Conservation (phyloP, 345 rosid genomes). For the Clausena lansium region DNA sequence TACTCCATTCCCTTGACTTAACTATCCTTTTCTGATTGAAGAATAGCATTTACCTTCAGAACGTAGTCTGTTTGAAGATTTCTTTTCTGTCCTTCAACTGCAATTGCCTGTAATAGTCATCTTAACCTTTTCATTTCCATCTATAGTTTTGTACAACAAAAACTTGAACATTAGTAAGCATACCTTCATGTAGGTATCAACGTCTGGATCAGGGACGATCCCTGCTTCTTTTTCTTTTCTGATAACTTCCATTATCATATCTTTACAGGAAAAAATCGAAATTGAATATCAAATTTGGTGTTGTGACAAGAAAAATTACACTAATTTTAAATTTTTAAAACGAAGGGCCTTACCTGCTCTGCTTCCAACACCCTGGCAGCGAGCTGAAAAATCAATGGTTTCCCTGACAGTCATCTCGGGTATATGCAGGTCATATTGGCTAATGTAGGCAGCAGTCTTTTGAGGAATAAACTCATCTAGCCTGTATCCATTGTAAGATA, state of each 20-base stretch:
- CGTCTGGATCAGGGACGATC: constrained; percentile 54
- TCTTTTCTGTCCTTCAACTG: constrained; percentile 35
- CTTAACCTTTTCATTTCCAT: not conserved
- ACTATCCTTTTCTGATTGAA: not conserved
- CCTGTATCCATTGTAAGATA: constrained; percentile 57
- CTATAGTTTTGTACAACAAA: not conserved
- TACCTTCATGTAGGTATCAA: constrained; percentile 74
- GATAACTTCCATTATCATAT: constrained; percentile 54
- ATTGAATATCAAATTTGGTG: not conserved
- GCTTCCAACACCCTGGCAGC: constrained; percentile 58
- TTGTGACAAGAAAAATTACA: not conserved
- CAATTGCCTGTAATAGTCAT: constrained; percentile 31
- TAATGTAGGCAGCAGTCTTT: constrained; percentile 60
- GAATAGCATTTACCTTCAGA: constrained; percentile 30
- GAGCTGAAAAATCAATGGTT: constrained; percentile 60
- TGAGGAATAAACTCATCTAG: constrained; percentile 59
- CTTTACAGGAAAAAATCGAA: constrained; percentile 20
- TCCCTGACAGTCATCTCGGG: constrained; percentile 70
- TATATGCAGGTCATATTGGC: constrained; percentile 66
- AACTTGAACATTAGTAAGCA: not conserved
- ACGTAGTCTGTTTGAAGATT: constrained; percentile 50
- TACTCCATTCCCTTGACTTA: not conserved
- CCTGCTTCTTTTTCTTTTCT: constrained; percentile 53
- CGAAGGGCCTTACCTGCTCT: constrained; percentile 29
- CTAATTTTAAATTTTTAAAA: not conserved